phyloP scores from a whole-genome alignment of 176 grass and related monocot genomes.

The Ensete glaucum region DNA sequence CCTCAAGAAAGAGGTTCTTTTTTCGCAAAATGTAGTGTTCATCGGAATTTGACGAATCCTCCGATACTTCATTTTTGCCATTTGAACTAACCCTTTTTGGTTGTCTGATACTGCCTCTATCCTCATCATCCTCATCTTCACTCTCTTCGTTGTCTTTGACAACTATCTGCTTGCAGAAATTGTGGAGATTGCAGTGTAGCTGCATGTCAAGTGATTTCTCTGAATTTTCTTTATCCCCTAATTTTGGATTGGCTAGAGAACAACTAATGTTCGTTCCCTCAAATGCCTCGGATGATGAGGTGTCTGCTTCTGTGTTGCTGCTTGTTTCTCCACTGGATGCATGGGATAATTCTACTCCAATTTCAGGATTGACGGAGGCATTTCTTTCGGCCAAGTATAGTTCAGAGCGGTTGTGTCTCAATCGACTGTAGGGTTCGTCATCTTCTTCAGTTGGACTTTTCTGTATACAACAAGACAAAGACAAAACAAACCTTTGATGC shows the following conservation, averaged over 20 bases:
- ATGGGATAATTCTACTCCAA: slow-evolving; percentile 9
- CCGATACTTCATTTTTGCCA: background rate
- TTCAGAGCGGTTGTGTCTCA: slow-evolving; percentile 26
- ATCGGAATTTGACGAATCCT: background rate
- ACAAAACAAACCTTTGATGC: background rate
- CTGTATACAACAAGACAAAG: slow-evolving; percentile 41
- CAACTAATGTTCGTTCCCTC: background rate
- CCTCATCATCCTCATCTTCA: background rate
- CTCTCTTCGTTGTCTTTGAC: background rate
- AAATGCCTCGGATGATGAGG: background rate
- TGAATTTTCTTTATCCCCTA: slow-evolving; percentile 11
- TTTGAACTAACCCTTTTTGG: background rate
- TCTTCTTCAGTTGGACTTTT: slow-evolving; percentile 52
- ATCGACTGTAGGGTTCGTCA: slow-evolving; percentile 33
- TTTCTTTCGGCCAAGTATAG: slow-evolving; percentile 16
- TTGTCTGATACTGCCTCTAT: background rate
- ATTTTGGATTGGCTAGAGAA: background rate
- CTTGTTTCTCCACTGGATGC: background rate
- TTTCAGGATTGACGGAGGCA: slow-evolving; percentile 14
- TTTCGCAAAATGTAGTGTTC: slow-evolving; percentile 40
- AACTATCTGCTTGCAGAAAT: background rate
- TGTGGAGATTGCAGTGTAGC: too few relatives aligned
- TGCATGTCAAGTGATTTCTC: slow-evolving; percentile 21
- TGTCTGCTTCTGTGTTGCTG: slow-evolving; percentile 6
- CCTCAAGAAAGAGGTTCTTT: slow-evolving; percentile 45